These are phyloP conservation scores for Letharia columbiana DNA, from an alignment of 495 filamentous ascomycete genomes.

Conservation along the genomic window DNA sequence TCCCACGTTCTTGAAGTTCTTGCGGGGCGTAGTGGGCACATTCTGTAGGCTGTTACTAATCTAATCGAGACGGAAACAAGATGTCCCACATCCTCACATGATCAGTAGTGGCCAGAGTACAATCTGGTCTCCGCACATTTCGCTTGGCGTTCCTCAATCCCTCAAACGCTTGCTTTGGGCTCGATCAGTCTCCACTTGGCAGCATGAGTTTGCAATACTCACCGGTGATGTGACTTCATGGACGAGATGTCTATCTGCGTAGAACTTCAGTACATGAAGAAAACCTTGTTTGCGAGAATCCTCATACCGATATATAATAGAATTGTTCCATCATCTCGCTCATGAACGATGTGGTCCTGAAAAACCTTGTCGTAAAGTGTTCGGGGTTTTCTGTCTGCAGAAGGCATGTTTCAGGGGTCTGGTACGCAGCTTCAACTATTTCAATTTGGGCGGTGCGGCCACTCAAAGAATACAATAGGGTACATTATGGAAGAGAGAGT, in stretches of 20 bases:
- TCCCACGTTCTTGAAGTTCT: constrained; percentile 76
- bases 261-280: constrained; percentile 19
- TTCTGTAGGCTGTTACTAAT: constrained; percentile 51
- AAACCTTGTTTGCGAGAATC: constrained; percentile 12
- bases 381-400: constrained; percentile 63
- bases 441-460: constrained; percentile 20
- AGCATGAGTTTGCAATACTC: constrained; percentile 26
- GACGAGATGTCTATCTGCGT: constrained; percentile 78
- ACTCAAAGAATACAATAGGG: not conserved
- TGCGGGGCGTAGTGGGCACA: constrained; percentile 80
- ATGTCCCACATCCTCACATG: constrained; percentile 57
- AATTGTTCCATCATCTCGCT: constrained; percentile 85
- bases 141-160: constrained; percentile 80
- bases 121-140: constrained; percentile 85
- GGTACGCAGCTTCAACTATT: not conserved
- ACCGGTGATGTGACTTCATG: constrained; percentile 97
- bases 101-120: constrained; percentile 92
- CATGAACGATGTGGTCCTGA: constrained; percentile 84
- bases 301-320: constrained; percentile 79
- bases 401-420: constrained; percentile 56
- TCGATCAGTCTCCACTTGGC: constrained; percentile 24
- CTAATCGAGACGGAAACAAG: not conserved
- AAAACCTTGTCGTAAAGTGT: constrained; percentile 99
- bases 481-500: not conserved
- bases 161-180: constrained; percentile 82